Evolutionary conservation across 768 basidiomycete genomes (phyloP).

Genomic region (Solioccasus polychromus): DNA sequence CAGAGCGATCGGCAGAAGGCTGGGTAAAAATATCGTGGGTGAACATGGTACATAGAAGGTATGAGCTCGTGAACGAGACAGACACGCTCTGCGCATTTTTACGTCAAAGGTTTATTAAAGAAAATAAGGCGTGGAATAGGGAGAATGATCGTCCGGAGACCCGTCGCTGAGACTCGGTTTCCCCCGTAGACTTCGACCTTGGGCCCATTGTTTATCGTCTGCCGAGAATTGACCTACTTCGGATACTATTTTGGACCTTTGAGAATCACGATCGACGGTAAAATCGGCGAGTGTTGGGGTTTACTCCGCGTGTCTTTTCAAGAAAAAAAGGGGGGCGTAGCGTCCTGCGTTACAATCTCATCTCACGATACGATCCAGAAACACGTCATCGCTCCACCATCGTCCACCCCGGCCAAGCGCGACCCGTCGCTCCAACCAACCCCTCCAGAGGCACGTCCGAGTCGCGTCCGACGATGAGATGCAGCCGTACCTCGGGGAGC

Average conservation of each 20-base stretch:
- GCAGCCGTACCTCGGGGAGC: not conserved
- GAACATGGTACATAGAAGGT: no score
- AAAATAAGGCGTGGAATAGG: not conserved
- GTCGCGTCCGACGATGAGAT: not conserved
- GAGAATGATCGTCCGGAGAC: not conserved
- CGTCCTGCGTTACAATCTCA: no score
- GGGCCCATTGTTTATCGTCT: not conserved
- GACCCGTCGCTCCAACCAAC: not conserved
- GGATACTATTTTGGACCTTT: not conserved
- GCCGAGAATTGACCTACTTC: not conserved
- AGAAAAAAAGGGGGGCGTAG: no score
- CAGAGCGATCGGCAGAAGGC: no score
- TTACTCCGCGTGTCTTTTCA: no score
- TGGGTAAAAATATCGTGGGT: no score
- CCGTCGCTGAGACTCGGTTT: not conserved
- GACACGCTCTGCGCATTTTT: no score
- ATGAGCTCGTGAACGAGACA: no score
- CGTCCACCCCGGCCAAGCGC: slow-evolving; percentile 7
- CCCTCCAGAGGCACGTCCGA: not conserved
- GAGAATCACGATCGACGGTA: not conserved
- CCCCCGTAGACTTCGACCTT: not conserved
- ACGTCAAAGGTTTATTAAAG: no score
- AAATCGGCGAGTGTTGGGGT: not conserved
- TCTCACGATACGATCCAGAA: no score
- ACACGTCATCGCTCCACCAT: no score